Evolutionary conservation across 371 early-diverging fungal species (phyloP).

Genomic region (Mortierella sp.): DNA sequence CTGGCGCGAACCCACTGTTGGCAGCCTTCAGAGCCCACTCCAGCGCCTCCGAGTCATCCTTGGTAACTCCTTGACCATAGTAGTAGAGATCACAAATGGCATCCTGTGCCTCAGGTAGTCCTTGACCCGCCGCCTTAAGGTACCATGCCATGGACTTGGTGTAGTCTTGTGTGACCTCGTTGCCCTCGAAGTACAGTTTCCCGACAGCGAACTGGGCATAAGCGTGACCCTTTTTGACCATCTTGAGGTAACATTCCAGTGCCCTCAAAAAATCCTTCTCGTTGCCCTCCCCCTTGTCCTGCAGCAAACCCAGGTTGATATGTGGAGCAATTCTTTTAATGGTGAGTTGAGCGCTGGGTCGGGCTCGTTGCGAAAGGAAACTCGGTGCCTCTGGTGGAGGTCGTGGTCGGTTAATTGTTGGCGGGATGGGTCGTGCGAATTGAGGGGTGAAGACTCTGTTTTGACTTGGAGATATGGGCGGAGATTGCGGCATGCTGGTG

Average conservation of each 20-base stretch:
- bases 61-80: constrained; percentile 72
- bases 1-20: constrained; percentile 21
- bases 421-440: no score
- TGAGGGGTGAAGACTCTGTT: no score
- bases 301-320: background rate
- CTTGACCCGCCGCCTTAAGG: constrained; percentile 59
- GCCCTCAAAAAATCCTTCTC: background rate
- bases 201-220: constrained; percentile 6
- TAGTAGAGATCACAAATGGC: background rate
- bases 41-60: constrained; percentile 62
- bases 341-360: background rate
- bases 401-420: no score
- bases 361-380: no score
- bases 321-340: background rate
- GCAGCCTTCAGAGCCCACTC: constrained; percentile 65
- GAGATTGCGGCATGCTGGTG: no score
- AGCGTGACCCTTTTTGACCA: background rate
- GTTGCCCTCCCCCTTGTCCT: background rate
- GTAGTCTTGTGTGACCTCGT: constrained; percentile 2
- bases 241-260: background rate
- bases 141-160: constrained; percentile 48
- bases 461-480: no score
- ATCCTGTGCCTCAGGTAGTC: constrained; percentile 1
- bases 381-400: no score
- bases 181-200: background rate